Evolutionary conservation across 1,284 basidiomycete species (phyloP).

Genomic region (Boletus mariae): DNA sequence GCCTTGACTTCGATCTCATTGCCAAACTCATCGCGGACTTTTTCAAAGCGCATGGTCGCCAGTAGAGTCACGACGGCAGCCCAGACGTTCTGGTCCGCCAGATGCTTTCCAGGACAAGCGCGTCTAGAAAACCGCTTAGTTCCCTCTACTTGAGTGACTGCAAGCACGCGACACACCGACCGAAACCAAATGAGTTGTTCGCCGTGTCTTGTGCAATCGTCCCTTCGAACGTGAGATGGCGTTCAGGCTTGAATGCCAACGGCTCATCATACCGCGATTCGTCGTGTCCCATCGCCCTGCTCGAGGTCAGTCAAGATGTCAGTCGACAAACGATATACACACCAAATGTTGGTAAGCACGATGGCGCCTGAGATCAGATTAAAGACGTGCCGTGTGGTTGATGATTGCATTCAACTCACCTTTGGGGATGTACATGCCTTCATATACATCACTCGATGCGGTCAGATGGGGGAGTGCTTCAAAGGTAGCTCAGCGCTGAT

Average conservation of each 20-base stretch:
- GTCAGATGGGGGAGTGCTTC: conserved; percentile 29
- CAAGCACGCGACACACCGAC: conserved; percentile 17
- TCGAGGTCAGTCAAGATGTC: conserved; percentile 3
- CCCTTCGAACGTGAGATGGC: conserved; percentile 23
- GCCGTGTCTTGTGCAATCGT: conserved; percentile 1
- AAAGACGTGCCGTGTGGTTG: not conserved
- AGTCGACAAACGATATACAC: not conserved
- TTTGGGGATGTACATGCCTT: conserved; percentile 34
- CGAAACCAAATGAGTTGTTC: conserved; percentile 23
- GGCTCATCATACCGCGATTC: conserved; percentile 23
- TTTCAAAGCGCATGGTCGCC: conserved; percentile 22
- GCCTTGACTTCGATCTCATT: conserved; percentile 21
- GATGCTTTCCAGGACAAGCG: conserved; percentile 23
- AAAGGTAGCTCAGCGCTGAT: not conserved
- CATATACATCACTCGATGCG: conserved; percentile 24
- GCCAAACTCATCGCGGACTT: conserved; percentile 18
- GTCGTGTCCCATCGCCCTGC: conserved; percentile 26
- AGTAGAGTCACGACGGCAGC: conserved; percentile 20
- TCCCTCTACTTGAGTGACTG: not conserved
- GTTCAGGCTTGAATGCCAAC: conserved; percentile 25
- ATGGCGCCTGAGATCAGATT: conserved; percentile 16
- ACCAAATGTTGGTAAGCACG: conserved; percentile 30
- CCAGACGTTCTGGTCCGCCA: conserved; percentile 29
- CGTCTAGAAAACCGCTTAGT: conserved; percentile 15
- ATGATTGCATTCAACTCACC: conserved; percentile 14